A percentile compares a stretch with the other conserved stretches of the same genome.
Conservation (phyloP, 2,329 filamentous ascomycete genomes). For the Ceratocystis ficicola region DNA sequence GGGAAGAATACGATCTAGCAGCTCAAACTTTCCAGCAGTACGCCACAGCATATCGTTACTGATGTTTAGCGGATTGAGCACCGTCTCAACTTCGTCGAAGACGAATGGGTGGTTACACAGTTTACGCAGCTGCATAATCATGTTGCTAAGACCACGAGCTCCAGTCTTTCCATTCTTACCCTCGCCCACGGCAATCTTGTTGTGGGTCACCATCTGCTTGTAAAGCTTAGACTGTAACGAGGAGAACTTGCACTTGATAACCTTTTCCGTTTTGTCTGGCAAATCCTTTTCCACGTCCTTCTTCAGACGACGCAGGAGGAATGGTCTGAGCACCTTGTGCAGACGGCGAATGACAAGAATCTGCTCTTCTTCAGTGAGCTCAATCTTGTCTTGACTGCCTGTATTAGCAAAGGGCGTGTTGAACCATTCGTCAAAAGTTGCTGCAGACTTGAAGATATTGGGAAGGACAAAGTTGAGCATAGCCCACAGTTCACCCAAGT, state of each 20-base stretch:
- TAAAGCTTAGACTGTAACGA: conserved; percentile 86
- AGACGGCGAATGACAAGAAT: conserved; percentile 94
- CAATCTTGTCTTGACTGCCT: conserved; percentile 96
- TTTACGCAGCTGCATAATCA: conserved; percentile 99
- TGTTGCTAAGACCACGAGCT: conserved; percentile 92
- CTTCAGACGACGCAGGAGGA: conserved; percentile 95
- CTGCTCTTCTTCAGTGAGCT: conserved; percentile 98
- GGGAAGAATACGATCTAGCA: conserved; percentile 80
- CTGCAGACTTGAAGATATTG: conserved; percentile 98
- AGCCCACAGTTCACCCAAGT: conserved; percentile 89
- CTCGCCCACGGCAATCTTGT: conserved; percentile 87
- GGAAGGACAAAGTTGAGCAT: conserved; percentile 97
- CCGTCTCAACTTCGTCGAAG: conserved; percentile 93
- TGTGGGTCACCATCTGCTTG: conserved; percentile 94
- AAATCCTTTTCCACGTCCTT: conserved; percentile 99
- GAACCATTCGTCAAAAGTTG: conserved; percentile 99
- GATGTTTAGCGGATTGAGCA: conserved; percentile 81
- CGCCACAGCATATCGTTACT: conserved; percentile 94
- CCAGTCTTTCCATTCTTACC: conserved; percentile 91
- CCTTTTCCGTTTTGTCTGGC: conserved; percentile 96
- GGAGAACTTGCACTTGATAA: conserved; percentile 98
- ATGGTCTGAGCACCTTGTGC: conserved; percentile 93
- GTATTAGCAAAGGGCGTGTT: conserved; percentile 99
- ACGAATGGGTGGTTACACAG: conserved; percentile 99
- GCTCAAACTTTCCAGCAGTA: conserved; percentile 91